Base-by-base conservation (phyloP, 371 early-diverging fungal species). In the Apophysomyces trapeziformis region DNA sequence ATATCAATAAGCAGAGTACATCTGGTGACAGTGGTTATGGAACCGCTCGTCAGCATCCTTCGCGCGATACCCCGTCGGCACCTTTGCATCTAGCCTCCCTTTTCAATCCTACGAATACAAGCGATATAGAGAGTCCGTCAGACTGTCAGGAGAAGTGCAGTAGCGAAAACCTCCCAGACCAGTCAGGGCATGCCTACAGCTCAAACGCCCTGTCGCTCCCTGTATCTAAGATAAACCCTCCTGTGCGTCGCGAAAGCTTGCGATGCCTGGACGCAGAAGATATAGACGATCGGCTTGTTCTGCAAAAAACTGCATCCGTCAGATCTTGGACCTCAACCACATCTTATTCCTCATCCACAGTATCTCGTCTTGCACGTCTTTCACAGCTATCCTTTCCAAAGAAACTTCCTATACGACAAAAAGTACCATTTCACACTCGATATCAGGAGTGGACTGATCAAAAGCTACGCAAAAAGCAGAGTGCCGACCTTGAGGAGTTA, bases 391-490 rank as follows among this genome's bases (percentile, higher is more conserved):
- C 64, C 16, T 54, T 75, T 62, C 21, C 64, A 11, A 69, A 75
- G 54, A 68, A 69, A 41, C 46, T 60, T 37, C 59, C 70, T 26
- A 65, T 59, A 18, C 64, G 75, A 16, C 67, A 67, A 32, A 71
- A 71, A 44, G 68, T 69, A 36, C 75, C 75, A 32, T 75, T 75
- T 58, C 75, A 72, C 57, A 67, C 69, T 67, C 56, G 75, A 54
- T 75, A 75, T 54, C 75, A 75, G 63, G 72, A 75, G 58, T 75
- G 75, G 75, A 69, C 72, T n/a, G 75, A 74, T 56, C 63, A 65
- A 16, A 60, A 61, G 54, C 32, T 58, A 8, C 58, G 39, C n/a
- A 36, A 18, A 7, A 36, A 58, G 37, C 58, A 38, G 1, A 14
- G 14, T 58, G 57, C 26, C 6, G 58, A 50, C 2, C 7, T 11